These are phyloP conservation scores for Choanephora cucurbitarum DNA, from an alignment of 371 early-diverging fungal genomes.

Conservation along the genomic window DNA sequence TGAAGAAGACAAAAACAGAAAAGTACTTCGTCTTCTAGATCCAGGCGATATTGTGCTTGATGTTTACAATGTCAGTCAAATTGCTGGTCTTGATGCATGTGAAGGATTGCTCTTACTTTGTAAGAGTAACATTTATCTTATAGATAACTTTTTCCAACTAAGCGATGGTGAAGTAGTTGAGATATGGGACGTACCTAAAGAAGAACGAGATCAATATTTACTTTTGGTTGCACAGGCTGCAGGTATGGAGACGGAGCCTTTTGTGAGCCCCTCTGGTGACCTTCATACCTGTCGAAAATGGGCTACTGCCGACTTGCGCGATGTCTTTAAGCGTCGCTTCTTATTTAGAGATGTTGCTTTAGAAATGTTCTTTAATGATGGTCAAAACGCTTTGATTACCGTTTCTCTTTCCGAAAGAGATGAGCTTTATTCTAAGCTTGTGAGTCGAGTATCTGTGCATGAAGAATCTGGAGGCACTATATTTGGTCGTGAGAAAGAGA, in stretches of 20 bases:
- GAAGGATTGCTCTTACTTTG: constrained; percentile 75
- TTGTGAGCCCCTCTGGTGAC: constrained; percentile 49
- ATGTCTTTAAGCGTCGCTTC: constrained; percentile 74
- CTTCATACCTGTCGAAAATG: constrained; percentile 65
- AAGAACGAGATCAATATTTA: constrained; percentile 72
- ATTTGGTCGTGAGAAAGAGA: constrained; percentile 47
- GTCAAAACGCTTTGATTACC: constrained; percentile 73
- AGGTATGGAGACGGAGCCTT: constrained; percentile 53
- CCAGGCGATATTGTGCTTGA: constrained; percentile 73
- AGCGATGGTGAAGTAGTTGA: constrained; percentile 77
- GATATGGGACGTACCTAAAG: constrained; percentile 69
- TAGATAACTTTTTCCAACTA: constrained; percentile 76
- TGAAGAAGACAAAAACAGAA: constrained; percentile 75
- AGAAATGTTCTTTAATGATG: constrained; percentile 79
- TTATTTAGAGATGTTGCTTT: constrained; percentile 75
- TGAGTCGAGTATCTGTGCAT: constrained; percentile 55
- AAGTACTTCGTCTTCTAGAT: constrained; percentile 71
- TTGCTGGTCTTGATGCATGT: constrained; percentile 72
- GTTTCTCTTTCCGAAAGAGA: constrained; percentile 69
- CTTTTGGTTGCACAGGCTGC: constrained; percentile 63
- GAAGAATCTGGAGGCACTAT: constrained; percentile 48
- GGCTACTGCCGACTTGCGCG: constrained; percentile 68
- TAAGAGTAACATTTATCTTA: constrained; percentile 72
- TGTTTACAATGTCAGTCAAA: constrained; percentile 72
- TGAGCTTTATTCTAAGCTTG: constrained; percentile 66